Conservation (phyloP, 352 stramenopile species). For the Aphanomyces euteiches region DNA sequence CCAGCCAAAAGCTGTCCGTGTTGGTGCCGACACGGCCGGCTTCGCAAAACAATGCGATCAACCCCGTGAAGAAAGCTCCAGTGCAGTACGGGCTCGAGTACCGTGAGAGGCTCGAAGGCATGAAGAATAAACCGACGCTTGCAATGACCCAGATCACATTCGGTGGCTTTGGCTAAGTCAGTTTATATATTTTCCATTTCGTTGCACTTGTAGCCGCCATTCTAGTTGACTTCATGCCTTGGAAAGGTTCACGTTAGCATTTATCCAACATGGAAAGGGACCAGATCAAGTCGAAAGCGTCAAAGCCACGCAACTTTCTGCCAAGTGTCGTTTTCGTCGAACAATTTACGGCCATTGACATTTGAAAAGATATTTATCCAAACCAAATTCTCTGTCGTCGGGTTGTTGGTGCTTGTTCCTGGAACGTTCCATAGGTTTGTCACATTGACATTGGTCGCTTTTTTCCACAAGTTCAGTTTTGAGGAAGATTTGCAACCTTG, state of each 20-base stretch:
- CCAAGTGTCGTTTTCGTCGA: too few relatives aligned
- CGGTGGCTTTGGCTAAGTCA: slow-evolving; percentile 44
- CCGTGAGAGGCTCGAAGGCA: slow-evolving; percentile 60
- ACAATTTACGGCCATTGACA: too few relatives aligned
- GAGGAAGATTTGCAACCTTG: too few relatives aligned
- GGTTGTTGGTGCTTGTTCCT: too few relatives aligned
- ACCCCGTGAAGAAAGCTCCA: slow-evolving; percentile 32
- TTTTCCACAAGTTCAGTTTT: too few relatives aligned
- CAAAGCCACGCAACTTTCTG: too few relatives aligned
- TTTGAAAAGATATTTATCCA: too few relatives aligned
- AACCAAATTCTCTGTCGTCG: too few relatives aligned
- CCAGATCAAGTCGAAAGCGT: too few relatives aligned
- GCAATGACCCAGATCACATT: slow-evolving; percentile 76
- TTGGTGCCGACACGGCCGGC: slow-evolving; percentile 55
- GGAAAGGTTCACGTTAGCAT: neutral
- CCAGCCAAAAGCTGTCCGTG: slow-evolving; percentile 73
- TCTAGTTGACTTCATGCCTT: neutral
- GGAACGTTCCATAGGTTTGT: too few relatives aligned
- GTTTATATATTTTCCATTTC: neutral
- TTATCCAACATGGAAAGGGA: too few relatives aligned
- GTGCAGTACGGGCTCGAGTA: slow-evolving; percentile 77
- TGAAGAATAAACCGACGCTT: slow-evolving; percentile 78
- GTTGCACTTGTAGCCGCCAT: neutral
- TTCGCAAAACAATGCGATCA: slow-evolving; percentile 40
- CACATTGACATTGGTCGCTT: too few relatives aligned